Percentiles rank a stretch among this genome's conserved stretches.
phyloP scores from a whole-genome alignment of 2,329 filamentous ascomycete species.

The Pseudocercospora pini-densiflorae region DNA sequence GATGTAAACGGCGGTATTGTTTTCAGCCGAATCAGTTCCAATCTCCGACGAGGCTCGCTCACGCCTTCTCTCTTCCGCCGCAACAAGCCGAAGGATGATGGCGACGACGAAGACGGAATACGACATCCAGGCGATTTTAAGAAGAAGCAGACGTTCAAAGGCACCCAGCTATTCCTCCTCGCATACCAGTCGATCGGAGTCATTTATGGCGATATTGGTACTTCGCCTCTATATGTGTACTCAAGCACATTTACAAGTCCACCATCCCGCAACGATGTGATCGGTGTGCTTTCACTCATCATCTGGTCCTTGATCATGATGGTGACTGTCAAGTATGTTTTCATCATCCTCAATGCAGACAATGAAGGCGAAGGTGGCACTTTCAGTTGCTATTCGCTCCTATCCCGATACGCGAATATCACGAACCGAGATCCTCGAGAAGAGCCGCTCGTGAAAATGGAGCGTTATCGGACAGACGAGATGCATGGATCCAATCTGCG shows the following conservation, averaged over 20 bases:
- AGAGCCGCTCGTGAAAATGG: slow-evolving; percentile 61
- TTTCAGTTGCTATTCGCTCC: slow-evolving; percentile 68
- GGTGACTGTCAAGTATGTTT: slow-evolving; percentile 70
- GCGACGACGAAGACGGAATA: slow-evolving; percentile 32
- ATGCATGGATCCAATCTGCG: slow-evolving; percentile 57
- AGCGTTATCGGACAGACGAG: slow-evolving; percentile 63
- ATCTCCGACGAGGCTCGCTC: not conserved
- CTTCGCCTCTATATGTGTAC: slow-evolving; percentile 70
- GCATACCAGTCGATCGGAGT: slow-evolving; percentile 69
- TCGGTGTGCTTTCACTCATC: slow-evolving; percentile 69
- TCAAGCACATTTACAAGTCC: slow-evolving; percentile 66
- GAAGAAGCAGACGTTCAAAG: slow-evolving; percentile 39
- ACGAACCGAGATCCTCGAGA: slow-evolving; percentile 62
- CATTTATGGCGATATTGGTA: slow-evolving; percentile 72
- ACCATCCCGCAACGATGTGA: slow-evolving; percentile 62
- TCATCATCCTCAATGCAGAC: slow-evolving; percentile 68
- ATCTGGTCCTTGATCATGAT: slow-evolving; percentile 72
- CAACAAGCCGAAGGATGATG: not conserved
- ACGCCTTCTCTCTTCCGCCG: slow-evolving; percentile 5
- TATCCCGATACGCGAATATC: slow-evolving; percentile 66
- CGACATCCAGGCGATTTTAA: slow-evolving; percentile 33
- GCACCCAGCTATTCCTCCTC: slow-evolving; percentile 49
- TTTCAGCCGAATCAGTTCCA: not conserved
- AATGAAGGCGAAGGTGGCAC: slow-evolving; percentile 74
- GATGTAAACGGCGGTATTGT: slow-evolving; percentile 22